phyloP scores from a whole-genome alignment of 139 green algal genomes.

The Desmodesmus armatus region DNA sequence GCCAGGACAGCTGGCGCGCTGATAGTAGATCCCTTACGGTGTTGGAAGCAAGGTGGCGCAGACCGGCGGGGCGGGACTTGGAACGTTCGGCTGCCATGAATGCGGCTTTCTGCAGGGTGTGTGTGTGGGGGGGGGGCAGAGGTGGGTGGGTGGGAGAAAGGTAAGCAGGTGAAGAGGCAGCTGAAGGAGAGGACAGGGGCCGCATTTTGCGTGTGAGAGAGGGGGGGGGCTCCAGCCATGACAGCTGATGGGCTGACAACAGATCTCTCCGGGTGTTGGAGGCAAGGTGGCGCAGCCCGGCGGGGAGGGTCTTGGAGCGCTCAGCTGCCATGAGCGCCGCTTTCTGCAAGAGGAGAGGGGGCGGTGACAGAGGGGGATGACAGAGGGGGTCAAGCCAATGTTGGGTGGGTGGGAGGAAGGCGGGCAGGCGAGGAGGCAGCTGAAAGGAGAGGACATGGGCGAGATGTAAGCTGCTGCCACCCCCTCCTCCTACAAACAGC shows the following conservation, averaged over 20 bases:
- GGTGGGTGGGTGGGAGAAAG: not conserved
- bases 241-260: not conserved
- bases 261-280: not conserved
- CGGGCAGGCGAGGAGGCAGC: no score
- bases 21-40: not conserved
- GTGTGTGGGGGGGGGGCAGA: not conserved
- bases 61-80: not conserved
- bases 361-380: no score
- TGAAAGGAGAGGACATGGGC: no score
- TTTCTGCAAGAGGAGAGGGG: no score
- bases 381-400: no score
- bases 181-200: not conserved
- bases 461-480: no score
- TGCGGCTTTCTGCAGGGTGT: slow-evolving; percentile 5
- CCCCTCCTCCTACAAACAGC: no score
- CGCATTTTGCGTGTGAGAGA: not conserved
- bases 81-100: not conserved
- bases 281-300: not conserved
- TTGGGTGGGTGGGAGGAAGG: no score
- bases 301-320: no score
- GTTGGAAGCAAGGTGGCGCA: not conserved
- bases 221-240: not conserved
- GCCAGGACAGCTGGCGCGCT: not conserved
- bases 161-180: not conserved
- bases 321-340: no score